Percentiles rank a stretch among this genome's conserved stretches.
phyloP scores from a whole-genome alignment of 2,329 filamentous ascomycete species.

The Tolypocladium endophyticum region DNA sequence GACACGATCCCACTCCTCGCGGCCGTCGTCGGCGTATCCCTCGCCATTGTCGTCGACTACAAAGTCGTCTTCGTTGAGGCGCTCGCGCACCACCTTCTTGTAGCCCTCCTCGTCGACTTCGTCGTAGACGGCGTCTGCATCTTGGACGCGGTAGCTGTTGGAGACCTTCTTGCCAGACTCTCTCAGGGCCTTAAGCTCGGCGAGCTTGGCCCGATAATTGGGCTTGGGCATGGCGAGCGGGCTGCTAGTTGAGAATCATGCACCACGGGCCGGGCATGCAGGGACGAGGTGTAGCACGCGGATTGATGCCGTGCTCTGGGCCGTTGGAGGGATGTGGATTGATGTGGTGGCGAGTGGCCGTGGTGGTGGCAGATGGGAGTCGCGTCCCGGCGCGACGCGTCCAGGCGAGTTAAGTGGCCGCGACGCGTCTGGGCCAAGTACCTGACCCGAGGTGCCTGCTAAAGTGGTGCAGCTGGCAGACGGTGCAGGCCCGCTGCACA shows the following conservation, averaged over 20 bases:
- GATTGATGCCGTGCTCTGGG: neutral
- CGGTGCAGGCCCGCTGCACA: neutral
- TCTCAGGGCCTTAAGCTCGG: conserved; percentile 74
- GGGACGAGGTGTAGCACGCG: neutral
- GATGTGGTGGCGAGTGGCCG: no score
- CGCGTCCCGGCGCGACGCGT: neutral
- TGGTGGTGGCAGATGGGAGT: neutral
- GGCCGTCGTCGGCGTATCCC: conserved; percentile 91
- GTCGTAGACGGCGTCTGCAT: conserved; percentile 81
- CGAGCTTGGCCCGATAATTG: conserved; percentile 43
- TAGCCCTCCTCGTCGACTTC: conserved; percentile 95
- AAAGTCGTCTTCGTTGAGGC: conserved; percentile 91
- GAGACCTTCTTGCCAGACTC: conserved; percentile 86
- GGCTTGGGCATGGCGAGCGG: conserved; percentile 23
- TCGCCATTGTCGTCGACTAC: conserved; percentile 97
- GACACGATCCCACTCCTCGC: conserved; percentile 83
- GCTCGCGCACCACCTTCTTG: conserved; percentile 85
- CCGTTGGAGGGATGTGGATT: neutral
- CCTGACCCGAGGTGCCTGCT: neutral
- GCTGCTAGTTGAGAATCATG: conserved; percentile 7
- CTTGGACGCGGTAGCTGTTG: conserved; percentile 75
- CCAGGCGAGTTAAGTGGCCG: neutral
- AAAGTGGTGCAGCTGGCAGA: neutral
- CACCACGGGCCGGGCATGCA: neutral
- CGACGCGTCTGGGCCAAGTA: neutral